Evolutionary conservation across 2,329 filamentous ascomycete species (phyloP).

Genomic region (Truncatella angustata): DNA sequence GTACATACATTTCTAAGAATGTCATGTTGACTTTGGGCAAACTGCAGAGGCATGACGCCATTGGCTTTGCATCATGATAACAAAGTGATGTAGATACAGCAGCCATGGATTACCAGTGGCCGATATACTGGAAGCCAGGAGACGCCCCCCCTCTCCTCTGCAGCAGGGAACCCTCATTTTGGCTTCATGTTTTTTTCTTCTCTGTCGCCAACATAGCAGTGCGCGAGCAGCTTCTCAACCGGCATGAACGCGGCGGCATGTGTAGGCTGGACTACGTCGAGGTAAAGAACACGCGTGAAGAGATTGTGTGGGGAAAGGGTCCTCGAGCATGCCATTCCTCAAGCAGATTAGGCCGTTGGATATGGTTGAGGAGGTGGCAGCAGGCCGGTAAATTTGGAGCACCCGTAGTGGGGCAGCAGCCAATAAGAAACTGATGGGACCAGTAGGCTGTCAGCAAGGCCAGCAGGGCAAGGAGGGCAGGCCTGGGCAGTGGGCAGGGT

Average conservation of each 20-base stretch:
- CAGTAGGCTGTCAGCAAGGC: background rate
- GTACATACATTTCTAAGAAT: too few relatives aligned
- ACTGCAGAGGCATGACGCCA: background rate
- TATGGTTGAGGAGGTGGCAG: slow-evolving; percentile 40
- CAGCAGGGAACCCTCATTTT: slow-evolving; percentile 2
- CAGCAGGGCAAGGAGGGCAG: background rate
- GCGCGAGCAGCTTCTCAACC: background rate
- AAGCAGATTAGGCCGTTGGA: slow-evolving; percentile 30
- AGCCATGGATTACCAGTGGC: too few relatives aligned
- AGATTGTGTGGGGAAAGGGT: slow-evolving; percentile 26
- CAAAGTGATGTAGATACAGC: background rate
- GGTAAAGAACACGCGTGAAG: slow-evolving; percentile 4
- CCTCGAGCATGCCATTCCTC: slow-evolving; percentile 18
- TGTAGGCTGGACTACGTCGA: too few relatives aligned
- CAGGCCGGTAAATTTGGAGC: background rate
- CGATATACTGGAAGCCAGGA: background rate
- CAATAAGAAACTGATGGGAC: background rate
- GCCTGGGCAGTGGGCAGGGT: background rate
- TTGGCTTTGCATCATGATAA: too few relatives aligned
- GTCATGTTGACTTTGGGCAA: slow-evolving; percentile 1
- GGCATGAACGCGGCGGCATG: background rate
- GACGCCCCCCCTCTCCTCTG: background rate
- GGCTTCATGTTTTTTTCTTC: background rate
- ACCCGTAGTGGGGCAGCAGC: background rate
- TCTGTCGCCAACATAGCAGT: background rate